These are phyloP conservation scores for Xylaria polymorpha DNA, from an alignment of 2,329 filamentous ascomycete genomes.

Conservation along the genomic window DNA sequence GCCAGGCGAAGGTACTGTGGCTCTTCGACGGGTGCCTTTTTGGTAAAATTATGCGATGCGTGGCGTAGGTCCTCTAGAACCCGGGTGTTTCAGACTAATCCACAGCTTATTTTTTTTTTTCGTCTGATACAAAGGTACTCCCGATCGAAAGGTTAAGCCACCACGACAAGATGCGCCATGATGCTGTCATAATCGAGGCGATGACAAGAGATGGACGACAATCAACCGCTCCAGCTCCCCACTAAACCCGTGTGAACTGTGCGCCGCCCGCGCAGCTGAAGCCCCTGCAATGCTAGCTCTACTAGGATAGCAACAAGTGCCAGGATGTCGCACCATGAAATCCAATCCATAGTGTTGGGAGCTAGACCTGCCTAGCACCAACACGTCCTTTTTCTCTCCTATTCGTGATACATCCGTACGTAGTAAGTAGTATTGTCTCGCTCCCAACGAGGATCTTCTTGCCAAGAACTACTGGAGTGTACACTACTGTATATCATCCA, in stretches of 20 bases:
- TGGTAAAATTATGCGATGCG: background rate
- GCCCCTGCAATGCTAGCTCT: constrained; percentile 2
- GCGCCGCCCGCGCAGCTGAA: background rate
- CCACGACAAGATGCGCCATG: background rate
- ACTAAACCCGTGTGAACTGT: constrained; percentile 6
- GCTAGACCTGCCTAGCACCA: background rate
- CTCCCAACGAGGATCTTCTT: background rate
- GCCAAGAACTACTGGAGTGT: constrained; percentile 6
- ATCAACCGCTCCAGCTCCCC: constrained; percentile 13
- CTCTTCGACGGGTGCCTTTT: background rate
- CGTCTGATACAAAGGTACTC: background rate
- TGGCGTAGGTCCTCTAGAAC: constrained; percentile 5
- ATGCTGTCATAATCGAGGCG: background rate
- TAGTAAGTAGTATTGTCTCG: constrained; percentile 4
- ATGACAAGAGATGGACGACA: background rate
- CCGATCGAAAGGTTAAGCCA: constrained; percentile 7
- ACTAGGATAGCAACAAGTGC: background rate
- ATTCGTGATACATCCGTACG: background rate
- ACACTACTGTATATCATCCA: background rate
- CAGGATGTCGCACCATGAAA: constrained; percentile 9
- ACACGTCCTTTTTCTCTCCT: background rate
- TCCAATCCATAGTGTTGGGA: constrained; percentile 22
- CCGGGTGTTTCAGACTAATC: constrained; percentile 17
- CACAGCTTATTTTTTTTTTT: constrained; percentile 4
- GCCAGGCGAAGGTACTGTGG: constrained; percentile 11